Conservation (phyloP, 768 basidiomycete species). For the Mycena venus region DNA sequence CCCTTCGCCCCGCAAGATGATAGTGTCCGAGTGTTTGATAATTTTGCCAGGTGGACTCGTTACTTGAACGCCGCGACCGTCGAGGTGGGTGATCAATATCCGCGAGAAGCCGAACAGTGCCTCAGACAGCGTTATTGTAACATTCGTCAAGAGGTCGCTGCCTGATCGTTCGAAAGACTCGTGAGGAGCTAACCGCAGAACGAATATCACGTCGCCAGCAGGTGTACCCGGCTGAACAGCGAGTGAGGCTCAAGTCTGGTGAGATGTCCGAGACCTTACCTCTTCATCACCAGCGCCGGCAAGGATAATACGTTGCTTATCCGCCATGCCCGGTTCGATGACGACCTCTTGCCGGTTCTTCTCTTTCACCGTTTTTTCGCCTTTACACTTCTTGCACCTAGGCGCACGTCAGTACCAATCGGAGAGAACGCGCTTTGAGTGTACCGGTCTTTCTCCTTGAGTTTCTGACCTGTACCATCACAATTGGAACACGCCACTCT, state of each 20-base stretch:
- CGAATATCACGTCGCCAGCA: conserved; percentile 92
- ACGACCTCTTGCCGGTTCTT: conserved; percentile 91
- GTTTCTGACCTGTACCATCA: conserved; percentile 73
- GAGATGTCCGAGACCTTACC: conserved; percentile 55
- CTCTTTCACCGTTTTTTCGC: conserved; percentile 84
- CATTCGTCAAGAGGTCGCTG: conserved; percentile 82
- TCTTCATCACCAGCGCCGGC: conserved; percentile 94
- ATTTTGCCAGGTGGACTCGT: conserved; percentile 82
- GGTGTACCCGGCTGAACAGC: conserved; percentile 83
- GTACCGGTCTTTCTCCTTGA: conserved; percentile 89
- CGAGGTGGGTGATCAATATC: conserved; percentile 91
- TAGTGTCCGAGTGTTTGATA: conserved; percentile 79
- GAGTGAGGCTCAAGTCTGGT: conserved; percentile 8
- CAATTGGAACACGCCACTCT: conserved; percentile 78
- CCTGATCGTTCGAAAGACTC: conserved; percentile 87
- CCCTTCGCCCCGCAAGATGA: conserved; percentile 86
- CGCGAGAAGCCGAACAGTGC: conserved; percentile 96
- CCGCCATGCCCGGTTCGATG: conserved; percentile 88
- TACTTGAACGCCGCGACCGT: conserved; percentile 91
- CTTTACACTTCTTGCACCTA: conserved; percentile 98
- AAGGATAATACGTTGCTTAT: conserved; percentile 88
- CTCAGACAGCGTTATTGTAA: conserved; percentile 93
- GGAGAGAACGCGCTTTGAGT: conserved; percentile 31
- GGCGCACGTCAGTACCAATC: background rate
- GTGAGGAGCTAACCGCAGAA: conserved; percentile 77